Evolutionary conservation across 257 asterid genomes (phyloP).

Genomic region (Voacanga thouarsii): DNA sequence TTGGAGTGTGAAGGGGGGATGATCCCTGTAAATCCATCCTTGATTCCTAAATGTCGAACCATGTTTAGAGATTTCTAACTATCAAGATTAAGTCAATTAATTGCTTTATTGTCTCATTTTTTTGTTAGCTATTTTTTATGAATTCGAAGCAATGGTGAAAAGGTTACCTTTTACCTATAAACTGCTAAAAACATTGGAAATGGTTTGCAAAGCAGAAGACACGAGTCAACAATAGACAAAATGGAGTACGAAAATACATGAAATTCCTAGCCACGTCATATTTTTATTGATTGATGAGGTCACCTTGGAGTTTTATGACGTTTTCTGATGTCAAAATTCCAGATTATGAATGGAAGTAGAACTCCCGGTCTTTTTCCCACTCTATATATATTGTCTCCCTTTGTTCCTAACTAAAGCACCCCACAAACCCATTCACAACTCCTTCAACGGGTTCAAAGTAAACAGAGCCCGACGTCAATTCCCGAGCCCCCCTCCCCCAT

Average conservation of each 20-base stretch:
- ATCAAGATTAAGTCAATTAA: conserved; percentile 1
- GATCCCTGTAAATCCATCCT: too few relatives aligned
- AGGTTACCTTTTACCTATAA: not conserved
- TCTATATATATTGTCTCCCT: conserved; percentile 12
- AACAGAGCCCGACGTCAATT: too few relatives aligned
- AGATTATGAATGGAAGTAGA: not conserved
- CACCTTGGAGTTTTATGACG: not conserved
- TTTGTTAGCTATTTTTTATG: not conserved
- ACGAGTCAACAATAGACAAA: conserved; percentile 21
- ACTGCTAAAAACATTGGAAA: conserved; percentile 2
- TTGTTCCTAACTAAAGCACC: conserved; percentile 6
- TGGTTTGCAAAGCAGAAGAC: conserved; percentile 20
- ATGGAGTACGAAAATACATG: not conserved
- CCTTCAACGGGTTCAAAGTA: not conserved
- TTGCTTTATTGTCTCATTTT: not conserved
- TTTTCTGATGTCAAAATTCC: not conserved
- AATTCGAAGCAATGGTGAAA: not conserved
- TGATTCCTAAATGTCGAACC: too few relatives aligned
- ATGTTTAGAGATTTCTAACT: not conserved
- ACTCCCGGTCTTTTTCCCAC: not conserved
- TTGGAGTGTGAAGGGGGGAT: too few relatives aligned
- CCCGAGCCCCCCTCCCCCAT: not conserved
- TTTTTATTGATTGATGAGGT: not conserved
- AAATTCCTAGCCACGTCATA: not conserved
- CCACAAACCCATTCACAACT: not conserved